Conservation (phyloP, 208 protist genomes). For the Leishmania arabica region DNA sequence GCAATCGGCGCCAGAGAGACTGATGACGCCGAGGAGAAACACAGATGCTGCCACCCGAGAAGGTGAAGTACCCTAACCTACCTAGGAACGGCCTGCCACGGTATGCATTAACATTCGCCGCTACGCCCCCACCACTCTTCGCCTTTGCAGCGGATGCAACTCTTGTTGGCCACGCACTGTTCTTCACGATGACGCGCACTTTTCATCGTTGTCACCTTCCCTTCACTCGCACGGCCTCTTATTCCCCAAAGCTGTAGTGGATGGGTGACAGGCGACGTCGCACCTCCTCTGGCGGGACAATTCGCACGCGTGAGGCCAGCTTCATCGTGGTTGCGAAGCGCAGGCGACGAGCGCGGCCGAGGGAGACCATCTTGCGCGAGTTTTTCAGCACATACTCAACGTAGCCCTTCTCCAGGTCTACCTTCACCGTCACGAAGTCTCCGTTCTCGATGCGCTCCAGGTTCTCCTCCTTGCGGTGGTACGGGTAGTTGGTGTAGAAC, state of each 20-base stretch:
- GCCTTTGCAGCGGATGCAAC: not conserved
- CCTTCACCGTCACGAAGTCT: constrained; percentile 71
- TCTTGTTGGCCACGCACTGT: not conserved
- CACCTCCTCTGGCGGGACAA: constrained; percentile 72
- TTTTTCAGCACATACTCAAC: constrained; percentile 82
- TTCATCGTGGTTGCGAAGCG: constrained; percentile 89
- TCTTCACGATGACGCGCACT: not conserved
- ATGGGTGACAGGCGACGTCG: constrained; percentile 17
- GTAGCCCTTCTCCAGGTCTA: constrained; percentile 85
- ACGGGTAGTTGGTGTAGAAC: constrained; percentile 90
- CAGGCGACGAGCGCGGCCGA: constrained; percentile 65
- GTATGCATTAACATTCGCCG: not conserved
- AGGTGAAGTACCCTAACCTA: not conserved
- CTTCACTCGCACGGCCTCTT: not conserved
- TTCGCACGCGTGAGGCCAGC: constrained; percentile 65
- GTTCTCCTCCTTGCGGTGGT: constrained; percentile 90
- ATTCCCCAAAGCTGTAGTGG: constrained; percentile 35
- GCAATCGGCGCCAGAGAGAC: not conserved
- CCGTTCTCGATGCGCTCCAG: constrained; percentile 70
- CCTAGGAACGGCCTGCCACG: not conserved
- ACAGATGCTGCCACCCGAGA: not conserved
- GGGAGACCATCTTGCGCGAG: constrained; percentile 73
- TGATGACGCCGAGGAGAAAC: not conserved
- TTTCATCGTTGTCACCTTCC: not conserved
- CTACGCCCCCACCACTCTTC: not conserved